Percentiles rank a stretch among this genome's conserved stretches.
Evolutionary conservation across 2,329 filamentous ascomycete genomes (phyloP).

Genomic region (Scedosporium aurantiacum): DNA sequence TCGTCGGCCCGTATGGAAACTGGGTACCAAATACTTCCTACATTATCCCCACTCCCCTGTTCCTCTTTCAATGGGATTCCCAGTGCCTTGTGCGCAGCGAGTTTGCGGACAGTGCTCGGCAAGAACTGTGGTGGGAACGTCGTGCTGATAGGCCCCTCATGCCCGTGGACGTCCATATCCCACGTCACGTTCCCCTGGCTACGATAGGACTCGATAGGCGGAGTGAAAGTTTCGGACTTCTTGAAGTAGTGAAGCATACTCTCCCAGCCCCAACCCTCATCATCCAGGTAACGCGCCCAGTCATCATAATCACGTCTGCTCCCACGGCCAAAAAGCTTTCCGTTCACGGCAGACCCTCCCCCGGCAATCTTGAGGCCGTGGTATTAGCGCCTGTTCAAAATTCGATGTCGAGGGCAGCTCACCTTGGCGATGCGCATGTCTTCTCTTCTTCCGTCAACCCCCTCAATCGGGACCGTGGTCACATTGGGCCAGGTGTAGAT

Average conservation of each 20-base stretch:
- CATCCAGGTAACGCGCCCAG: constrained; percentile 19
- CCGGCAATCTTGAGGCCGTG: constrained; percentile 14
- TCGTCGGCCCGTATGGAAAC: constrained; percentile 19
- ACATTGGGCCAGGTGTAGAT: constrained; percentile 9
- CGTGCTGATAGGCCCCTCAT: constrained; percentile 22
- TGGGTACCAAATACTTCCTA: constrained; percentile 30
- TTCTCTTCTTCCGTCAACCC: constrained; percentile 12
- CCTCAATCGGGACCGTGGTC: constrained; percentile 14
- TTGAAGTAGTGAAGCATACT: constrained; percentile 18
- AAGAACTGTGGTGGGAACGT: constrained; percentile 27
- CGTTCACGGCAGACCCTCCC: constrained; percentile 25
- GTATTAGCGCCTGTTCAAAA: neutral
- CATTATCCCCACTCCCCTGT: constrained; percentile 26
- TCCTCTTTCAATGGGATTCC: constrained; percentile 24
- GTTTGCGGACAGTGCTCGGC: constrained; percentile 18
- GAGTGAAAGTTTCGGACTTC: constrained; percentile 15
- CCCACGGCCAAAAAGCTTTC: constrained; percentile 21
- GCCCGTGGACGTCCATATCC: constrained; percentile 24
- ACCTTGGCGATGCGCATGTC: constrained; percentile 6
- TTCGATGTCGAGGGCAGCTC: neutral
- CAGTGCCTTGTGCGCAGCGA: constrained; percentile 24
- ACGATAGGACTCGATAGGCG: constrained; percentile 11
- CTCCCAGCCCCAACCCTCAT: constrained; percentile 15
- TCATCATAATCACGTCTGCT: constrained; percentile 17
- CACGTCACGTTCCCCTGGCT: constrained; percentile 17